Evolutionary conservation across 352 stramenopile genomes (phyloP).

Genomic region (Phytophthora pseudosyringae): DNA sequence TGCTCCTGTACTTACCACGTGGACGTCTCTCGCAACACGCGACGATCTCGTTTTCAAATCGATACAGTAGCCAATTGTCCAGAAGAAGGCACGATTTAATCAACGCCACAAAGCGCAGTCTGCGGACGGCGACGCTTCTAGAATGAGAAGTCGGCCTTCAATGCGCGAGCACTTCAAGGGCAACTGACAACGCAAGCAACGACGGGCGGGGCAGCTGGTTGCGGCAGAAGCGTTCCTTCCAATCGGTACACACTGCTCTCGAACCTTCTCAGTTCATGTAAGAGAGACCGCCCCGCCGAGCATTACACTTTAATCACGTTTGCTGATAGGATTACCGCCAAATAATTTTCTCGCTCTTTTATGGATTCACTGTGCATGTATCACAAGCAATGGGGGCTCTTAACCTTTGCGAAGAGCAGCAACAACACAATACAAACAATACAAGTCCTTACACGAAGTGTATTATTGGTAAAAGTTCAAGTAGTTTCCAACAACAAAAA

Average conservation of each 20-base stretch:
- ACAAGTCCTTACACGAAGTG: too few species aligned
- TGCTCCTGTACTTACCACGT: constrained; percentile 3
- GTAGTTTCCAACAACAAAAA: background rate
- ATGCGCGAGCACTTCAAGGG: background rate
- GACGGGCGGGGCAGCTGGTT: background rate
- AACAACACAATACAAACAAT: too few species aligned
- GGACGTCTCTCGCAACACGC: too few species aligned
- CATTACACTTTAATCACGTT: background rate
- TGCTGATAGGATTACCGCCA: too few species aligned
- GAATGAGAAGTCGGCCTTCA: background rate
- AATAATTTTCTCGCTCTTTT: too few species aligned
- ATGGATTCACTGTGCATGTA: too few species aligned
- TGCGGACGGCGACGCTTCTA: background rate
- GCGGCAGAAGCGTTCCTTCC: background rate
- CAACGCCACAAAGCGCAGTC: background rate
- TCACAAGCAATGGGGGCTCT: too few species aligned
- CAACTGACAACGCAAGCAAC: background rate
- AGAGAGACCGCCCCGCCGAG: background rate
- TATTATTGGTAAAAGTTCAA: too few species aligned
- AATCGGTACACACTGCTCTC: background rate
- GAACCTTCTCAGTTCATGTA: background rate
- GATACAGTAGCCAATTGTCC: constrained; percentile 12
- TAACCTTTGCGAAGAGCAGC: too few species aligned
- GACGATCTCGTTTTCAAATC: constrained; percentile 13
- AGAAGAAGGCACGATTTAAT: constrained; percentile 13